Conservation (phyloP, 805 yeast species). For the Pichia scutulata region DNA sequence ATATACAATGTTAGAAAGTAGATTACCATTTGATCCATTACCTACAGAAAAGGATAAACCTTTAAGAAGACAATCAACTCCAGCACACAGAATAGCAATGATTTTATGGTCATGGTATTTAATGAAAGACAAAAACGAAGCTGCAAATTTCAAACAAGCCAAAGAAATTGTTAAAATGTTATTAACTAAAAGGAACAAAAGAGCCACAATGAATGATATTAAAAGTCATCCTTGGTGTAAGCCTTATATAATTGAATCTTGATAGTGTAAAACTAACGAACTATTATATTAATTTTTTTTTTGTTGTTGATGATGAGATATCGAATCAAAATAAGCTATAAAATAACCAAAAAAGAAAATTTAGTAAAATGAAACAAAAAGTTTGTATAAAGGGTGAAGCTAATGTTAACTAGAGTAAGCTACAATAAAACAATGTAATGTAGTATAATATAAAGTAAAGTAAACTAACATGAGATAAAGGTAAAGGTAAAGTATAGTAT, state of each 20-base stretch:
- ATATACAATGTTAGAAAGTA: slow-evolving; percentile 73
- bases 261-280: background rate
- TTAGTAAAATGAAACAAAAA: background rate
- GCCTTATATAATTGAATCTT: slow-evolving; percentile 5
- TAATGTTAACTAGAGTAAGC: no score
- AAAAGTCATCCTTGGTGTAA: slow-evolving; percentile 28
- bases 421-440: no score
- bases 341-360: background rate
- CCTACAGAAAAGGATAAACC: slow-evolving; percentile 44
- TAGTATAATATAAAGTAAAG: background rate
- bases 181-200: slow-evolving; percentile 36
- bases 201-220: slow-evolving; percentile 10
- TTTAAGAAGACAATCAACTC: slow-evolving; percentile 42
- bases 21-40: slow-evolving; percentile 88
- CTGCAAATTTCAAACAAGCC: slow-evolving; percentile 28
- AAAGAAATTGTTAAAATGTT: slow-evolving; percentile 44
- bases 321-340: background rate
- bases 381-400: background rate
- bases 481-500: background rate
- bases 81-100: slow-evolving; percentile 86
- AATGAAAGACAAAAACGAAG: slow-evolving; percentile 28
- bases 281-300: no score
- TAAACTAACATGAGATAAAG: no score
- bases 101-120: slow-evolving; percentile 85
- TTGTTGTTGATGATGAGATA: background rate